Conservation (phyloP, 164 flowering plant species). For the Vitis rupestris region DNA sequence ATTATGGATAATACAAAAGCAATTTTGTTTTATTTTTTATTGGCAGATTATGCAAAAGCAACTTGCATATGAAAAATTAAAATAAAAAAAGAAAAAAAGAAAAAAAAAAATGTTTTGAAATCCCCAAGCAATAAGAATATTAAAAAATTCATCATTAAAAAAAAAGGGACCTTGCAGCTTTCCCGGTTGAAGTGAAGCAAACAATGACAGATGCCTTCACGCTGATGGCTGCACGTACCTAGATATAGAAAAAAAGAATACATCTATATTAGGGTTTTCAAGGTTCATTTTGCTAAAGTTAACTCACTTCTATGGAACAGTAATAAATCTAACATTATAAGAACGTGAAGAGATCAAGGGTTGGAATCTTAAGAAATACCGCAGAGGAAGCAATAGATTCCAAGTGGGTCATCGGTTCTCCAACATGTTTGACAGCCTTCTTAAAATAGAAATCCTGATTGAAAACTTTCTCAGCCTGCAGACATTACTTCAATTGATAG, state of each 20-base stretch:
- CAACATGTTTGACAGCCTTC: slow-evolving; percentile 74
- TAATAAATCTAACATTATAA: not conserved
- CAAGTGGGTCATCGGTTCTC: slow-evolving; percentile 91
- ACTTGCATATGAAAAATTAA: no score
- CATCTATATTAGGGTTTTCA: not conserved
- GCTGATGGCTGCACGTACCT: slow-evolving; percentile 71
- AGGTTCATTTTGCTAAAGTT: not conserved
- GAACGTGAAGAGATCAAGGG: not conserved
- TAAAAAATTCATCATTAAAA: no score
- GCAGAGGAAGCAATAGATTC: slow-evolving; percentile 97
- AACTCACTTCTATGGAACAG: not conserved
- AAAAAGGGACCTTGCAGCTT: slow-evolving; percentile 57
- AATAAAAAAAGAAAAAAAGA: not conserved
- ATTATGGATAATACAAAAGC: not conserved
- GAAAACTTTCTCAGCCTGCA: slow-evolving; percentile 94
- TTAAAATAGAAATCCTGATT: slow-evolving; percentile 85
- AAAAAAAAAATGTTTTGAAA: not conserved
- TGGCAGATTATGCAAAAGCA: no score
- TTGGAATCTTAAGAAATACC: slow-evolving; percentile 33
- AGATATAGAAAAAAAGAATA: not conserved
- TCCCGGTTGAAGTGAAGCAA: slow-evolving; percentile 67
- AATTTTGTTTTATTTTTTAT: no score
- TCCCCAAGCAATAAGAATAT: no score
- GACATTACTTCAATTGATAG: slow-evolving; percentile 5
- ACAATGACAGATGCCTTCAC: slow-evolving; percentile 72